Conservation (phyloP, 345 rosid genomes). For the Abelmoschus esculentus region DNA sequence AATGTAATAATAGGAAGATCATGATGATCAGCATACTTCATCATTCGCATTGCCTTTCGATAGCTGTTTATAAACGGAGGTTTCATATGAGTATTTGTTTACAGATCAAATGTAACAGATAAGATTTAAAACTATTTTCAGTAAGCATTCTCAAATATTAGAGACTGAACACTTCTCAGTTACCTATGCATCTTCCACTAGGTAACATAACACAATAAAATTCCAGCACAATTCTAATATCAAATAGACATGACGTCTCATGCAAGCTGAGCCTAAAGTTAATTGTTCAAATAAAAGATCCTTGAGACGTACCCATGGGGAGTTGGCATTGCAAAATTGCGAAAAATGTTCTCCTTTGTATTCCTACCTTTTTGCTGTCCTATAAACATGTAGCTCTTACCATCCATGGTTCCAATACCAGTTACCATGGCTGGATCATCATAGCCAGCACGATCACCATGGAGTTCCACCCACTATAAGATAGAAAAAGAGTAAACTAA, state of each 20-base stretch:
- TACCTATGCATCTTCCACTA: not conserved
- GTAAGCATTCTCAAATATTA: too few species aligned
- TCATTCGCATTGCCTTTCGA: conserved; percentile 78
- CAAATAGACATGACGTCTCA: conserved; percentile 1
- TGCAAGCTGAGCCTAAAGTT: not conserved
- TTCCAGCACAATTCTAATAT: not conserved
- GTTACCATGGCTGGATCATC: conserved; percentile 98
- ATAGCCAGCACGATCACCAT: conserved; percentile 95
- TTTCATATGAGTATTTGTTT: not conserved
- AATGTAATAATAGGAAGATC: conserved; percentile 73
- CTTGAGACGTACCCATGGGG: conserved; percentile 76
- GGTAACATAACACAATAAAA: not conserved
- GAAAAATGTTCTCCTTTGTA: conserved; percentile 85
- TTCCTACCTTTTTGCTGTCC: conserved; percentile 99
- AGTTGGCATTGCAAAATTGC: conserved; percentile 99
- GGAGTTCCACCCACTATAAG: conserved; percentile 84
- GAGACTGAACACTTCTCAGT: not conserved
- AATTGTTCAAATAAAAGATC: not conserved
- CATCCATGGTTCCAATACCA: conserved; percentile 88
- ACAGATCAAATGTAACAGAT: too few species aligned
- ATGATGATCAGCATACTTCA: conserved; percentile 82
- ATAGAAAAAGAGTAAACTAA: not conserved
- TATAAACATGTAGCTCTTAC: conserved; percentile 79
- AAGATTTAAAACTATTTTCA: too few species aligned
- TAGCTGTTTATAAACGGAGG: conserved; percentile 36